Evolutionary conservation across 1,284 basidiomycete species (phyloP).

Genomic region (Sphagnurus paluster): DNA sequence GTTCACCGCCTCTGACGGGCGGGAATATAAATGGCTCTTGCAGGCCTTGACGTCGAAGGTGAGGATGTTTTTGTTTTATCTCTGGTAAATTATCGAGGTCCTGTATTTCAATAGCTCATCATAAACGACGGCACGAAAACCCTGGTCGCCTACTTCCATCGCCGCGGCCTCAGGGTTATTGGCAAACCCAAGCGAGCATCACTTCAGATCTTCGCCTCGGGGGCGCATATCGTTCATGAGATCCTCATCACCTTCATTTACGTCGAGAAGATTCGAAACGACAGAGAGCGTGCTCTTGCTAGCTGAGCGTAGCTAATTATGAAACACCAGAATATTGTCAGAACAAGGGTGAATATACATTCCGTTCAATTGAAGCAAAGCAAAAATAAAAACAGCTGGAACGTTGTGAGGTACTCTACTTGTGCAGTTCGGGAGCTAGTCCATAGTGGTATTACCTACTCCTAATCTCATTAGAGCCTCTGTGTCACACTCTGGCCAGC

Average conservation of each 20-base stretch:
- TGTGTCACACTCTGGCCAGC: constrained; percentile 26
- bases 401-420: too few relatives aligned
- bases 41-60: not conserved
- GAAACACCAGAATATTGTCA: too few relatives aligned
- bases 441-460: too few relatives aligned
- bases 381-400: too few relatives aligned
- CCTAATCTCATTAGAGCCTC: too few relatives aligned
- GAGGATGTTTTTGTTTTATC: too few relatives aligned
- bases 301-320: too few relatives aligned
- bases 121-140: constrained; percentile 17
- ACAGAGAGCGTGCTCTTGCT: too few relatives aligned
- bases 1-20: constrained; percentile 25
- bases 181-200: constrained; percentile 23
- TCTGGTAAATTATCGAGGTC: too few relatives aligned
- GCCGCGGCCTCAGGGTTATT: constrained; percentile 12
- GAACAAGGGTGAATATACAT: too few relatives aligned
- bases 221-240: constrained; percentile 34
- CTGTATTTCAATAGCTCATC: constrained; percentile 5
- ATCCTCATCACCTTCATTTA: constrained; percentile 39
- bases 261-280: constrained; percentile 35
- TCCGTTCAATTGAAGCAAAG: too few relatives aligned
- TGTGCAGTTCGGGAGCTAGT: too few relatives aligned
- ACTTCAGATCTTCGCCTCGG: constrained; percentile 33
- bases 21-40: constrained; percentile 35
- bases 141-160: constrained; percentile 27